These are phyloP conservation scores for Phytophthora cryptogea DNA, from an alignment of 352 stramenopile genomes.

Conservation along the genomic window DNA sequence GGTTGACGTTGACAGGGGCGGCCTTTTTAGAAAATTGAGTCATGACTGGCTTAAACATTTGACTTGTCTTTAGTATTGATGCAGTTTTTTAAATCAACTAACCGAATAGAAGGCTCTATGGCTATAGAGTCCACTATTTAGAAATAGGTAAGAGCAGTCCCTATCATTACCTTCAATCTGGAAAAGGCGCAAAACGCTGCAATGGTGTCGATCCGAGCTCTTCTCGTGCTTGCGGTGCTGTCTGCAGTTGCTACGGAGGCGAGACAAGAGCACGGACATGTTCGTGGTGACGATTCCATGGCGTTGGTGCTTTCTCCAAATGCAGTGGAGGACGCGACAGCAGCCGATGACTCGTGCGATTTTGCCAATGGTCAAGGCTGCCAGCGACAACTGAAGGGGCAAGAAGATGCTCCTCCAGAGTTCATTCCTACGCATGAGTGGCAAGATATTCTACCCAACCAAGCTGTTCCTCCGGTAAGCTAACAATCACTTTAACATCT, in stretches of 20 bases:
- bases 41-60: too few relatives aligned
- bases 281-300: slow-evolving; percentile 14
- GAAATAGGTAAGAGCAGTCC: background rate
- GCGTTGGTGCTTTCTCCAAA: slow-evolving; percentile 25
- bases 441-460: slow-evolving; percentile 57
- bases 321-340: slow-evolving; percentile 4
- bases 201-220: background rate
- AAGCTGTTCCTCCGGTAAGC: slow-evolving; percentile 52
- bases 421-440: slow-evolving; percentile 69
- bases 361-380: slow-evolving; percentile 20
- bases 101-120: too few relatives aligned
- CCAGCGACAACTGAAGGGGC: slow-evolving; percentile 11
- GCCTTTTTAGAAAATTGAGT: too few relatives aligned
- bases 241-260: background rate
- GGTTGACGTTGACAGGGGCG: slow-evolving; percentile 17
- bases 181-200: slow-evolving; percentile 7
- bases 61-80: too few relatives aligned
- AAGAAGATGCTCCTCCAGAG: slow-evolving; percentile 34
- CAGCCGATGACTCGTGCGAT: slow-evolving; percentile 16
- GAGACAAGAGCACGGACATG: slow-evolving; percentile 6
- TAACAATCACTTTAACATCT: background rate
- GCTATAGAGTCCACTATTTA: too few relatives aligned
- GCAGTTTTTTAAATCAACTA: too few relatives aligned
- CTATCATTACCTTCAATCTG: background rate
- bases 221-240: slow-evolving; percentile 5